Conservation (phyloP, 73 alveolate species). For the Tetrahymena thermophila region DNA sequence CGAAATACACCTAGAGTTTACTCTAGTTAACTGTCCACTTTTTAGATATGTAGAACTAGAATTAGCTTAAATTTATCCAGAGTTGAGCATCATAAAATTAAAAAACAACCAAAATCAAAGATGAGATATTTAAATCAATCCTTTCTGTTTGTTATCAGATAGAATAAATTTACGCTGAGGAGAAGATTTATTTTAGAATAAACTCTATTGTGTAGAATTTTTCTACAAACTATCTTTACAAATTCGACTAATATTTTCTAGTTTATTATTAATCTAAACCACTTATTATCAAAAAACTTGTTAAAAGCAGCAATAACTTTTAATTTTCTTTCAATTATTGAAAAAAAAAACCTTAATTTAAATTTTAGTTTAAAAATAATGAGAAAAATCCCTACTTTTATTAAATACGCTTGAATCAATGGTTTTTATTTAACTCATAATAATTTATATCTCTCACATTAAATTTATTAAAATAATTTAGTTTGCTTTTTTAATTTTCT, state of each 20-base stretch:
- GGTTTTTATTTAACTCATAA: too few relatives aligned
- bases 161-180: too few relatives aligned
- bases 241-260: too few relatives aligned
- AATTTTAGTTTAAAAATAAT: not conserved
- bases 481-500: too few relatives aligned
- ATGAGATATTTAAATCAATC: not conserved
- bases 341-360: not conserved
- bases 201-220: not conserved
- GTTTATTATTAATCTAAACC: not conserved
- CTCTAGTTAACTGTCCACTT: not conserved
- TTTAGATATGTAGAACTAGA: not conserved
- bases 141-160: not conserved
- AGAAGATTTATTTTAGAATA: too few relatives aligned
- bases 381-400: not conserved
- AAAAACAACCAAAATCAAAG: not conserved
- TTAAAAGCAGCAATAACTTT: not conserved
- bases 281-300: not conserved
- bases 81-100: not conserved
- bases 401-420: too few relatives aligned
- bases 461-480: too few relatives aligned
- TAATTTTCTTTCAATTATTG: too few relatives aligned
- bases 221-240: not conserved
- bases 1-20: not conserved
- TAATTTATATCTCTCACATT: too few relatives aligned
- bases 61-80: not conserved